A percentile compares a stretch with the other conserved stretches of the same genome.
Conservation (phyloP, 2,329 filamentous ascomycete species). For the Xylariaceae sp. region DNA sequence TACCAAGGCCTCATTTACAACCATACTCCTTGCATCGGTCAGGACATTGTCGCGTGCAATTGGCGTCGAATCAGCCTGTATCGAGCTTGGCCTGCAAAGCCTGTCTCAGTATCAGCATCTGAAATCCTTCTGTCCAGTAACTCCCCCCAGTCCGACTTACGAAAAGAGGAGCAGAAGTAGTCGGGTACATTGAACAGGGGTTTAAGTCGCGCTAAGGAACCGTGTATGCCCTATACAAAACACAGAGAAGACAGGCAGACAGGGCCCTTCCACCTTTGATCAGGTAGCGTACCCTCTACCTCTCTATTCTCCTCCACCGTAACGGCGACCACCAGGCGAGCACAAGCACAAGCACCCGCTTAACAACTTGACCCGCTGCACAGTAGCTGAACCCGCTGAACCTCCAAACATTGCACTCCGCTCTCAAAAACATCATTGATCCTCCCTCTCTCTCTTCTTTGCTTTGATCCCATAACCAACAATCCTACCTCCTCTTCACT, state of each 20-base stretch:
- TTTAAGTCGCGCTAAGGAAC: constrained; percentile 33
- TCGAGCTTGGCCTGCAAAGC: constrained; percentile 9
- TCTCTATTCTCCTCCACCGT: constrained; percentile 7
- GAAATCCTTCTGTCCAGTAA: constrained; percentile 13
- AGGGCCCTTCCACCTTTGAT: constrained; percentile 1
- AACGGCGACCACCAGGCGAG: constrained; percentile 13
- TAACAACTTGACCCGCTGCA: constrained; percentile 23
- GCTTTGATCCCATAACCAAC: constrained; percentile 21
- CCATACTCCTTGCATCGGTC: constrained; percentile 12
- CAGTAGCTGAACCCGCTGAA: constrained; percentile 20
- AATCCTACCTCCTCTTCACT: constrained; percentile 19
- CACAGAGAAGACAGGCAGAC: constrained; percentile 19
- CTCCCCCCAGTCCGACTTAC: background rate
- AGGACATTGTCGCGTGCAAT: constrained; percentile 14
- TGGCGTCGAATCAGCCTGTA: constrained; percentile 10
- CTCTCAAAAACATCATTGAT: constrained; percentile 38
- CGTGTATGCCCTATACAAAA: constrained; percentile 33
- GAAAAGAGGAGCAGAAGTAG: constrained; percentile 18
- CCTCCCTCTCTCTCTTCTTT: constrained; percentile 20
- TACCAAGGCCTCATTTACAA: no score
- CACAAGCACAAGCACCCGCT: constrained; percentile 18
- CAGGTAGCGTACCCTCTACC: constrained; percentile 35
- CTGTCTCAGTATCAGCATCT: constrained; percentile 17
- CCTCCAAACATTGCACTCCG: constrained; percentile 34
- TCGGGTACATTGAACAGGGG: constrained; percentile 25